A percentile compares a stretch with the other conserved stretches of the same genome.
These are phyloP conservation scores for Candida takata DNA, from an alignment of 805 yeast genomes.

Conservation along the genomic window DNA sequence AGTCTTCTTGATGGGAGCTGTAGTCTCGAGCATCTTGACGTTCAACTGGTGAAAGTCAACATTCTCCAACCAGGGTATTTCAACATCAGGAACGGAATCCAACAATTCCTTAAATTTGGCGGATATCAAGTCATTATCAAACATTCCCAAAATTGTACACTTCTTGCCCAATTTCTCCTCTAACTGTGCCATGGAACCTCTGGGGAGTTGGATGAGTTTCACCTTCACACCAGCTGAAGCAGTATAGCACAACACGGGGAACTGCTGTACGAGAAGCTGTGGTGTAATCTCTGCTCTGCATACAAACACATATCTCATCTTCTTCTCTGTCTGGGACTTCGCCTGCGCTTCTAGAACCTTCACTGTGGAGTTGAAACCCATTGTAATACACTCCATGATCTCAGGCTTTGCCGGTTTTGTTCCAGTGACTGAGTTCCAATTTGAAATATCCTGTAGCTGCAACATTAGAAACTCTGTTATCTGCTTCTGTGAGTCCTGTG, in stretches of 20 bases:
- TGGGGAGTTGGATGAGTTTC: conserved; percentile 56
- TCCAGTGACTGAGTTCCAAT: conserved; percentile 10
- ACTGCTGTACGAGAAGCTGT: conserved; percentile 42
- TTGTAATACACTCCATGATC: conserved; percentile 20
- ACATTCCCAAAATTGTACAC: conserved; percentile 28
- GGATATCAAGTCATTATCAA: conserved; percentile 14
- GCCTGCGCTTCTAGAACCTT: conserved; percentile 40
- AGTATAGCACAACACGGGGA: conserved; percentile 49
- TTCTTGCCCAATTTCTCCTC: conserved; percentile 26
- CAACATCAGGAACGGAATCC: conserved; percentile 28
- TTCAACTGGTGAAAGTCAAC: conserved; percentile 30
- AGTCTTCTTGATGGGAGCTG: conserved; percentile 33
- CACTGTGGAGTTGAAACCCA: conserved; percentile 55
- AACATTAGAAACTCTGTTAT: conserved; percentile 32
- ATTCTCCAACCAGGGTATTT: conserved; percentile 40
- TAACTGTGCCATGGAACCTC: conserved; percentile 26
- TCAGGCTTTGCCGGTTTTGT: conserved; percentile 12
- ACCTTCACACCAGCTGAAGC: conserved; percentile 32
- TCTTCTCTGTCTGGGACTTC: conserved; percentile 3
- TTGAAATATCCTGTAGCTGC: conserved; percentile 27
- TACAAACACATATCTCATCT: conserved; percentile 40
- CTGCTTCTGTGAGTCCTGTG: conserved; percentile 30
- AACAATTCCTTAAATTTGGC: conserved; percentile 23
- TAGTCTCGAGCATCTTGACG: conserved; percentile 37
- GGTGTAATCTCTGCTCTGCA: conserved; percentile 53